Conservation (phyloP, 1,284 basidiomycete genomes). For the Ustilago nuda region DNA sequence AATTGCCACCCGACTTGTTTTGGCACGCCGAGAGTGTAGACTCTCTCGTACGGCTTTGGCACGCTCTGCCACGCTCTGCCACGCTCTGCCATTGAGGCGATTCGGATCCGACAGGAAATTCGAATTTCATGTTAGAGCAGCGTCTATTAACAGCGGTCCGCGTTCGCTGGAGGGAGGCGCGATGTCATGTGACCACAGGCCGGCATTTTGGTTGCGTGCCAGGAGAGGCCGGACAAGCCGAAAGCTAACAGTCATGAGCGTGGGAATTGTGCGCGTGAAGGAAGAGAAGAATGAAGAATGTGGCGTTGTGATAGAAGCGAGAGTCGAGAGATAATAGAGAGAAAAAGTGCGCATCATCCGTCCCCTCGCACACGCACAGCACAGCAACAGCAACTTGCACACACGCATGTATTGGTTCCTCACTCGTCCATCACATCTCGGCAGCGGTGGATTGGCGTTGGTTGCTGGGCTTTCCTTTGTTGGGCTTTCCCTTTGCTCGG, state of each 20-base stretch:
- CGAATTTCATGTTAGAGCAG: too few species aligned
- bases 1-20: neutral
- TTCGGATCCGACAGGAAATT: too few species aligned
- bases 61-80: neutral
- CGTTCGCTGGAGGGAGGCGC: neutral
- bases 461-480: neutral
- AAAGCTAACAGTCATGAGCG: too few species aligned
- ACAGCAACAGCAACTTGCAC: neutral
- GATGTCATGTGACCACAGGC: neutral
- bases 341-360: constrained; percentile 12
- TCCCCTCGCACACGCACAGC: neutral
- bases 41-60: constrained; percentile 1
- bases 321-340: neutral
- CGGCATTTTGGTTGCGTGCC: neutral
- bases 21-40: neutral
- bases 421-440: neutral
- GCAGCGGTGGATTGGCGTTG: neutral
- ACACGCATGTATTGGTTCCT: neutral
- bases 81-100: neutral
- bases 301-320: neutral
- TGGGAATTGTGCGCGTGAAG: too few species aligned
- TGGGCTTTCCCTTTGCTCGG: neutral
- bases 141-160: too few species aligned
- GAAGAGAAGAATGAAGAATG: neutral
- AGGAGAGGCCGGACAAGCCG: neutral